Base-by-base conservation (phyloP, 2,329 filamentous ascomycete genomes). In the Hymenoscyphus fraxineus region DNA sequence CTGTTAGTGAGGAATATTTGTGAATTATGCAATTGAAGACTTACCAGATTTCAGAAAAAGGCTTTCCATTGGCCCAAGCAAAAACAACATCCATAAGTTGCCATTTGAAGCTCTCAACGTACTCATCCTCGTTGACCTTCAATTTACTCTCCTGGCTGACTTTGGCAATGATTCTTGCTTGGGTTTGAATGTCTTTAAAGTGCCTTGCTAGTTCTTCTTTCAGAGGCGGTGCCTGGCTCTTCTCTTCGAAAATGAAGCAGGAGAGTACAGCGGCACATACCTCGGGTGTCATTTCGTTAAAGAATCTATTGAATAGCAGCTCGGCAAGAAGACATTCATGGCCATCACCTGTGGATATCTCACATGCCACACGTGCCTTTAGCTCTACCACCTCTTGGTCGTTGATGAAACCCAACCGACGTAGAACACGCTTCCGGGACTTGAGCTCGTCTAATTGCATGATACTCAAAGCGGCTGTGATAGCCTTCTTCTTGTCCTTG, bases 181-280 rank as follows among this genome's bases (percentile, higher is more conserved):
- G 93, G 27, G 88, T 85, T 76, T 96, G 90, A 47, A 99, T 90
- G 75, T 96, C 91, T 59, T 90, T 85, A 76, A 88, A 95, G 16
- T 93, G 92, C 80, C 96, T 96, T 63, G 87, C 85, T 39, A 98
- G 83, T 67, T 97, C 91, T 70, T 97, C 93, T 72, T 89, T 90
- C 59, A 97, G 81, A 15, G 87, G 84, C 2, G 86, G 81, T 13
- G 93, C 88, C 72, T 94, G 90, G 58, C 91, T 88, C 82, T 96
- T 97, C 79, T 99, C 95, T 75, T 99, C 96, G 71, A 98, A 97
- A 69, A 99, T 95, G 79, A 99, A 98, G 74, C 92, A 93, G 72
- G 92, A 96, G 65, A 99, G 83, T 6, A 93, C 87, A 0, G 94
- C 86, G 0, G 95, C 95, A 72, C 89, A 91, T 69, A 94, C 85